Base-by-base conservation (phyloP, 495 filamentous ascomycete genomes). In the Neurospora sp. region DNA sequence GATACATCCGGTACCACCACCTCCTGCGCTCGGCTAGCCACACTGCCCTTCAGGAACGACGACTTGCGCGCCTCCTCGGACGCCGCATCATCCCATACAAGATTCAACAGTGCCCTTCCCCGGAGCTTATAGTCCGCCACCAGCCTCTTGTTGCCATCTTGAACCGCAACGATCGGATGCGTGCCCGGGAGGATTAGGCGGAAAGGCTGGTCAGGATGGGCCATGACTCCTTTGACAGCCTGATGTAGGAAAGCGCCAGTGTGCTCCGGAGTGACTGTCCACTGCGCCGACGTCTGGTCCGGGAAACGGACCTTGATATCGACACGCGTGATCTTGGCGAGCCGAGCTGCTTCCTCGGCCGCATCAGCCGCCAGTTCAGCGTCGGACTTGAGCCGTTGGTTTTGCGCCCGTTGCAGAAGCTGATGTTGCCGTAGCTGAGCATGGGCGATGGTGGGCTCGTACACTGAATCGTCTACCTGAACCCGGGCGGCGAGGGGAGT, bases 231-330 rank as follows among this genome's bases (percentile, higher is more conserved):
- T 39, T 77, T 77, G 59, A 96, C 90, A 74, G 90, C 92, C 9
- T 82, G 82, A 82, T 98, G 93, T 1, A 97, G 84, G 23, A 84
- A 79, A 14, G 84, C 81, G 9, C 88, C 90, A 0, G 92, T 92
- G 70, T 94, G 90, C 1, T 82, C 76, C 5, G 89, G 88, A 4
- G 83, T 84, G 77, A 94, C 90, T 62, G 85, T 85, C 77, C 89
- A 88, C 38, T 91, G 85, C 23, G 93, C 87, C 46, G 89, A 88
- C 72, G 88, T 90, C 76, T 93, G 90, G 79, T 98, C 94, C 1
- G 96, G 94, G 75, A 97, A 94, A 31, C 95, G 91, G 71, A 98
- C 85, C 74, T 92, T 94, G 72, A 99, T 87, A 48, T 89, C 85
- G 48, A 97, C 89, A 59, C 88, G 85, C 42, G 87, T 90, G 72